Conservation (phyloP, 2,329 filamentous ascomycete genomes). For the Aspergillus flavus region DNA sequence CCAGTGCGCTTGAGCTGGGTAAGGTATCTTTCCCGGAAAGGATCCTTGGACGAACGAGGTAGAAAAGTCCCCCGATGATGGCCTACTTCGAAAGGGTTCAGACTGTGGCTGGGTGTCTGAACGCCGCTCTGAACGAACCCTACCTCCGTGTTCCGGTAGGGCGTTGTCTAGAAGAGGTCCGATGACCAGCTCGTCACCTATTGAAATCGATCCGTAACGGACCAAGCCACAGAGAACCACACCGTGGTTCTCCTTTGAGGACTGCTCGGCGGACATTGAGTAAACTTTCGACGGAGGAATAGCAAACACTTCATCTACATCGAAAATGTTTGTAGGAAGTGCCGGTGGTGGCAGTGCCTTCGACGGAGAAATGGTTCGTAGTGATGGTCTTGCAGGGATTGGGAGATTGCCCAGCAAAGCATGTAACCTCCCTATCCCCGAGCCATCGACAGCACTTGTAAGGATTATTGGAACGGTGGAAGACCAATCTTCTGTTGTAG, state of each 20-base stretch:
- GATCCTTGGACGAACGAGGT: constrained; percentile 33
- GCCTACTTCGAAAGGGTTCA: constrained; percentile 33
- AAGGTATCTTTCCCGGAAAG: constrained; percentile 49
- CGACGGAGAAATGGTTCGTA: constrained; percentile 24
- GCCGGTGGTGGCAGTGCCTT: constrained; percentile 36
- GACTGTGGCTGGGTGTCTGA: constrained; percentile 24
- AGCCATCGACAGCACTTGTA: constrained; percentile 83
- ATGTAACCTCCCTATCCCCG: constrained; percentile 79
- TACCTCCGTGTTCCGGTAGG: constrained; percentile 56
- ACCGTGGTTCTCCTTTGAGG: constrained; percentile 54
- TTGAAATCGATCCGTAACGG: constrained; percentile 73
- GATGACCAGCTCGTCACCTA: constrained; percentile 76
- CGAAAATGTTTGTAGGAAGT: constrained; percentile 70
- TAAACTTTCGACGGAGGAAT: constrained; percentile 65
- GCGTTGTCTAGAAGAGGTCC: constrained; percentile 67
- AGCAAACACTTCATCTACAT: constrained; percentile 88
- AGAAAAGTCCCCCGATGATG: constrained; percentile 37
- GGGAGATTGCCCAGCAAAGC: constrained; percentile 78
- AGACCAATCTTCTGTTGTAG: constrained; percentile 44
- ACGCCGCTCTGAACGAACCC: constrained; percentile 20
- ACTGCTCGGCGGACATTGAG: constrained; percentile 41
- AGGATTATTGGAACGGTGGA: constrained; percentile 78
- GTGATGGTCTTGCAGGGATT: constrained; percentile 54
- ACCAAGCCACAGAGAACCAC: constrained; percentile 84
- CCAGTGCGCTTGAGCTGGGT: constrained; percentile 70